phyloP scores from a whole-genome alignment of 139 green algal species.

The Chlorella sp. region DNA sequence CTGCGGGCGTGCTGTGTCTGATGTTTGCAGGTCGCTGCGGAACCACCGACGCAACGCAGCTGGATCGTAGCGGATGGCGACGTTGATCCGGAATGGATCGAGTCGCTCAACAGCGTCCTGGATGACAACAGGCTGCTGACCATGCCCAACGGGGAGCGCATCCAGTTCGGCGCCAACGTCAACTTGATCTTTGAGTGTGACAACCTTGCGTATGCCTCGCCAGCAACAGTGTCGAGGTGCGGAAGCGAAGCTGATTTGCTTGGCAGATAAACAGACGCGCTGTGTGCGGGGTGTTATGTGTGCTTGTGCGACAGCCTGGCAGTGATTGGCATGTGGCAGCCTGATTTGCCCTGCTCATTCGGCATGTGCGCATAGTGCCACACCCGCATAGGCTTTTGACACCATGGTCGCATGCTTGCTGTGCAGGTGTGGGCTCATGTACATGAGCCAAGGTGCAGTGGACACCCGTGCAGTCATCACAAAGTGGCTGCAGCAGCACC shows the following conservation, averaged over 20 bases:
- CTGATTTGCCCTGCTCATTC: conserved; percentile 42
- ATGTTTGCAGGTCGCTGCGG: conserved; percentile 54
- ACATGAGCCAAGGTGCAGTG: too few species aligned
- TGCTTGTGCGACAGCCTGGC: conserved; percentile 52
- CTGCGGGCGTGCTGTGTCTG: too few species aligned
- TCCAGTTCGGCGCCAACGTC: conserved; percentile 76
- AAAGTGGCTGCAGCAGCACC: too few species aligned
- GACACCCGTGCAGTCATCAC: too few species aligned
- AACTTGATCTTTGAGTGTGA: conserved; percentile 88
- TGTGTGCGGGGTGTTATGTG: conserved; percentile 67
- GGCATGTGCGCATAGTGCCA: too few species aligned
- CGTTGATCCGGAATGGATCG: conserved; percentile 85
- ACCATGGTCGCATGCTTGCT: too few species aligned
- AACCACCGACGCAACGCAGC: conserved; percentile 49
- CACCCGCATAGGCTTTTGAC: too few species aligned
- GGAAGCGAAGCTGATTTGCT: too few species aligned
- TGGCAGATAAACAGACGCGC: too few species aligned
- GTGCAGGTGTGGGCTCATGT: too few species aligned
- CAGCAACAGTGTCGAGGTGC: conserved; percentile 66
- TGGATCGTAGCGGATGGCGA: conserved; percentile 87
- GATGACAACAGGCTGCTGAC: conserved; percentile 81
- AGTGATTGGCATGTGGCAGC: conserved; percentile 32
- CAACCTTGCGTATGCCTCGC: conserved; percentile 70
- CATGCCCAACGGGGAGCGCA: conserved; percentile 79
- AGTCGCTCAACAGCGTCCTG: conserved; percentile 82